A percentile compares a stretch with the other conserved stretches of the same genome.
Conservation (phyloP, 208 protist genomes). For the Leishmania amazonensis region DNA sequence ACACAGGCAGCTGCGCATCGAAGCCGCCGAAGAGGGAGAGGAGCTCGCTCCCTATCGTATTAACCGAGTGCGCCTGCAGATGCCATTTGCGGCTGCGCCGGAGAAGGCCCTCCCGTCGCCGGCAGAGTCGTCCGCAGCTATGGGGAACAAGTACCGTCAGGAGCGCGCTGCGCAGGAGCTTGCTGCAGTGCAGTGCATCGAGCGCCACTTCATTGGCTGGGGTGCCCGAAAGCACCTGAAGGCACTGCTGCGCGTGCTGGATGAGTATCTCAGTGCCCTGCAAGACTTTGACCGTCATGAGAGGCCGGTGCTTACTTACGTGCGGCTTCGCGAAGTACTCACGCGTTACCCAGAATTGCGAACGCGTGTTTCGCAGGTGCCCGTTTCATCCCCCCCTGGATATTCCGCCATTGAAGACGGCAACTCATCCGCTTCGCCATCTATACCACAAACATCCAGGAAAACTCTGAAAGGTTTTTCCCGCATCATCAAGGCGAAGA, state of each 20-base stretch:
- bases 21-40: conserved; percentile 31
- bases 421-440: background rate
- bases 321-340: conserved; percentile 8
- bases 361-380: background rate
- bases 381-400: background rate
- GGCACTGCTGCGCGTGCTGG: conserved; percentile 17
- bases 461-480: conserved; percentile 10
- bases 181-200: conserved; percentile 16
- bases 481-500: conserved; percentile 21
- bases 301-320: conserved; percentile 11
- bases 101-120: background rate
- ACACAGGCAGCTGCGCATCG: conserved; percentile 56
- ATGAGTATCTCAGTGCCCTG: conserved; percentile 22
- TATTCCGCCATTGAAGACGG: background rate
- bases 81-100: background rate
- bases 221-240: conserved; percentile 11
- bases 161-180: conserved; percentile 15
- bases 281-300: conserved; percentile 16
- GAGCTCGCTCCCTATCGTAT: conserved; percentile 36
- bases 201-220: conserved; percentile 8
- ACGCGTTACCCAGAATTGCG: conserved; percentile 11
- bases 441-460: background rate
- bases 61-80: conserved; percentile 17
- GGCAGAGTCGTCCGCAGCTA: background rate
- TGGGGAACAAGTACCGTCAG: conserved; percentile 5